These are phyloP conservation scores for Arabis alpina DNA, from an alignment of 345 rosid genomes.

Conservation along the genomic window DNA sequence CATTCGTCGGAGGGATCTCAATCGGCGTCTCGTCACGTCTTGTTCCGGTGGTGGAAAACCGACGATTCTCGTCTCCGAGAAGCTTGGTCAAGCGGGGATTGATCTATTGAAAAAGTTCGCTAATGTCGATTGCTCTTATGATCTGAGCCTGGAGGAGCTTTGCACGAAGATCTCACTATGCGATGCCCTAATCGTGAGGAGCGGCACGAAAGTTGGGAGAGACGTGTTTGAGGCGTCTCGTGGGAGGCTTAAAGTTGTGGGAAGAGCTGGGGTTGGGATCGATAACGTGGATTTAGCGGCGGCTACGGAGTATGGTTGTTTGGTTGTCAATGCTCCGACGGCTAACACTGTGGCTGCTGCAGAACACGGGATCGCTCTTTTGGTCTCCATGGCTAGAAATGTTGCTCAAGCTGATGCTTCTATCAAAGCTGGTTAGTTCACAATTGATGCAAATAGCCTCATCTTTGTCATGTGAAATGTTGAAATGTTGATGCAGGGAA, in stretches of 20 bases:
- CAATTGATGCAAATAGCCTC: background rate
- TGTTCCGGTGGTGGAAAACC: constrained; percentile 50
- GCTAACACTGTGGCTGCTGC: constrained; percentile 65
- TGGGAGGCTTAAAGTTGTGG: constrained; percentile 62
- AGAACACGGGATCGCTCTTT: constrained; percentile 59
- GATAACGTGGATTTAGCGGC: constrained; percentile 62
- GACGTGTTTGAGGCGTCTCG: constrained; percentile 58
- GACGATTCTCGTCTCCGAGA: constrained; percentile 58
- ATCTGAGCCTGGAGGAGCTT: constrained; percentile 57
- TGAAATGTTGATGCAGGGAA: constrained; percentile 42
- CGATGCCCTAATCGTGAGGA: constrained; percentile 61
- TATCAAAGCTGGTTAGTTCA: constrained; percentile 55
- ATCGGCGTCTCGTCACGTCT: constrained; percentile 37
- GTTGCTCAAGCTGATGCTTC: constrained; percentile 64
- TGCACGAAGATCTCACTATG: constrained; percentile 63
- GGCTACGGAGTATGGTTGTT: constrained; percentile 64
- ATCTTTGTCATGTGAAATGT: background rate
- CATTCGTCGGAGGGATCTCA: constrained; percentile 10
- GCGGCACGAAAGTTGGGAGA: constrained; percentile 57
- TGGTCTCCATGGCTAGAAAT: constrained; percentile 58
- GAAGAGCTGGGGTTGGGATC: constrained; percentile 64
- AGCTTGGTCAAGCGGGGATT: constrained; percentile 55
- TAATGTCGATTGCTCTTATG: constrained; percentile 60
- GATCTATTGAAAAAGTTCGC: constrained; percentile 47
- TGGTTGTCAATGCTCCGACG: constrained; percentile 60